Base-by-base conservation (phyloP, 495 filamentous ascomycete genomes). In the Hyaloscypha variabilis region DNA sequence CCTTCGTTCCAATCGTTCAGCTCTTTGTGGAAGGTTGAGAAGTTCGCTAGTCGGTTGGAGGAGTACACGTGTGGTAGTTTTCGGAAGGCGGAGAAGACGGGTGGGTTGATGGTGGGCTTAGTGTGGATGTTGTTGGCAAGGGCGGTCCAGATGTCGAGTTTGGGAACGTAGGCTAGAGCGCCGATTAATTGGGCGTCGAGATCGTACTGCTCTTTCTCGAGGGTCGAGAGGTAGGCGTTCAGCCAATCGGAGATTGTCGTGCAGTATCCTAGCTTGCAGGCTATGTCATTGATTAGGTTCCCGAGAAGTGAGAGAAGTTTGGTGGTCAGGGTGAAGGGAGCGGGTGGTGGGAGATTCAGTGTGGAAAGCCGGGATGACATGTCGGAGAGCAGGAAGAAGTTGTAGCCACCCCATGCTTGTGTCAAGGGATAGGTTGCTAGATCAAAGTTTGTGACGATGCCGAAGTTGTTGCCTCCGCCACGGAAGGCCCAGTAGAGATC, bases 401-500 rank as follows among this genome's bases (percentile, higher is more conserved):
- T 54, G 5, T 25, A 54, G 6, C 51, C 51, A 10, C 51, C 51
- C 51, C 51, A 54, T 6, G 25, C 25, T 28, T 54, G 51, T 1
- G 51, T 54, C 25, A 54, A 54, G 1, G 51, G 57, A 34, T 30
- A 46, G 3, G 34, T 28, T 5, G 14, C 34, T 3, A 59, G 30
- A 55, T 84, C 78, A 52, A 81, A 83, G 23, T 75, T 76, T 1
- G 85, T 87, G 3, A 87, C 80, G 28, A 87, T 78, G 0, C 83
- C 84, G 64, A 84, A 84, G 69, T 87, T 86, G 67, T 72, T 79
- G 3, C 73, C 62, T 21, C 84, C 84, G 8, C 84, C 85, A 50
- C 86, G 87, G 3, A 87, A 77, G 13, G 84, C 83, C 62, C 68
- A 72, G 72, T 75, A 86, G 17, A 88, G 71, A 55, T 89, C 85